These are phyloP conservation scores for Penicillium coffeae DNA, from an alignment of 495 filamentous ascomycete species.

Conservation along the genomic window DNA sequence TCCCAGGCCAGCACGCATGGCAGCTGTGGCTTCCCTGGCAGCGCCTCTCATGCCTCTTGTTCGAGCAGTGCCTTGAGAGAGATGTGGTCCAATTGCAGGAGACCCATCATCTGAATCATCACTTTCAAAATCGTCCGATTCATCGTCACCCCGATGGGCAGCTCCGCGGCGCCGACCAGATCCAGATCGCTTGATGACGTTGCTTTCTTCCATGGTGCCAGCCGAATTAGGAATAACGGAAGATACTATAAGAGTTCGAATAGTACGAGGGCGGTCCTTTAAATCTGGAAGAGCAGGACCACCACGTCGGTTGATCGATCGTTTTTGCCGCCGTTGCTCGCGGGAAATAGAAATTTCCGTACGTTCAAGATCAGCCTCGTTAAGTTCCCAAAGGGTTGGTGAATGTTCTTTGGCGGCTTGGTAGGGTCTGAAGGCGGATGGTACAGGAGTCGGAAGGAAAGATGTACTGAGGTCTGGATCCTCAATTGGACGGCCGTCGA, in stretches of 20 bases:
- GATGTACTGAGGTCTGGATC: slow-evolving; percentile 81
- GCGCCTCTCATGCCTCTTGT: slow-evolving; percentile 85
- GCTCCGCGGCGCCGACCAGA: slow-evolving; percentile 47
- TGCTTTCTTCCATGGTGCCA: slow-evolving; percentile 71
- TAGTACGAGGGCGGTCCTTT: slow-evolving; percentile 88
- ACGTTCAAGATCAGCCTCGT: slow-evolving; percentile 82
- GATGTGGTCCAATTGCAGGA: slow-evolving; percentile 64
- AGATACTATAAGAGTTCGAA: slow-evolving; percentile 86
- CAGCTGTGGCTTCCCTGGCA: slow-evolving; percentile 73
- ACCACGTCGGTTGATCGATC: slow-evolving; percentile 88
- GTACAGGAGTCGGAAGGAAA: slow-evolving; percentile 81
- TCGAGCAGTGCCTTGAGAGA: slow-evolving; percentile 72
- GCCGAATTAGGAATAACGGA: slow-evolving; percentile 86
- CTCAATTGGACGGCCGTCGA: slow-evolving; percentile 89
- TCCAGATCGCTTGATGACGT: slow-evolving; percentile 74
- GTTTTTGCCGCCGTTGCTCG: slow-evolving; percentile 90
- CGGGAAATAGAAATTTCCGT: slow-evolving; percentile 89
- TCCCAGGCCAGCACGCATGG: slow-evolving; percentile 67
- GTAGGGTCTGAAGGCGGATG: slow-evolving; percentile 78
- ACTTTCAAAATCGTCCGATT: slow-evolving; percentile 84
- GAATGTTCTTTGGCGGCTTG: slow-evolving; percentile 90
- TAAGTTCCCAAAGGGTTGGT: slow-evolving; percentile 90
- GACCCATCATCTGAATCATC: slow-evolving; percentile 85
- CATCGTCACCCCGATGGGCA: slow-evolving; percentile 56
- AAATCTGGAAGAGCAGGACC: slow-evolving; percentile 93